Evolutionary conservation across 2,329 filamentous ascomycete genomes (phyloP).

Genomic region (Penicillium sp.): DNA sequence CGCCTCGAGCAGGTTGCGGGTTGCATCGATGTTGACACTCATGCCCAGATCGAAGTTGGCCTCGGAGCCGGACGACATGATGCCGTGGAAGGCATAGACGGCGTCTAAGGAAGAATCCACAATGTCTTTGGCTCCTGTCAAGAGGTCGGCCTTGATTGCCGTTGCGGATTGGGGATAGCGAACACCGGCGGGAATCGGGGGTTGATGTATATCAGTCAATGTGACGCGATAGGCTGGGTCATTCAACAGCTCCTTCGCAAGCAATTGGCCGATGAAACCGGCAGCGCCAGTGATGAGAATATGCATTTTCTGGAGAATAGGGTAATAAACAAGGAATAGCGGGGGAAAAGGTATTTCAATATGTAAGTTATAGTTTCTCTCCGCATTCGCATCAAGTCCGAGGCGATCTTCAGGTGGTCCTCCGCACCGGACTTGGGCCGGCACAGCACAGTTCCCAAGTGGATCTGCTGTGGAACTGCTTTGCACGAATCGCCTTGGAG

Average conservation of each 20-base stretch:
- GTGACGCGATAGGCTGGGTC: constrained; percentile 49
- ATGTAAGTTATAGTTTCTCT: constrained; percentile 21
- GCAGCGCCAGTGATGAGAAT: constrained; percentile 64
- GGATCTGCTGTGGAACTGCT: constrained; percentile 10
- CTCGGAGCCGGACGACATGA: constrained; percentile 65
- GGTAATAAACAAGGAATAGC: neutral
- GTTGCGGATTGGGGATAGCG: constrained; percentile 52
- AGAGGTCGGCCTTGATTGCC: constrained; percentile 54
- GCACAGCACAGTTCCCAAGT: constrained; percentile 7
- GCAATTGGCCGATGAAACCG: constrained; percentile 63
- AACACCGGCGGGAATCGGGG: constrained; percentile 50
- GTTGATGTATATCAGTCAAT: constrained; percentile 58
- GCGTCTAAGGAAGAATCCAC: constrained; percentile 49
- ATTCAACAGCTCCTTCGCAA: constrained; percentile 56
- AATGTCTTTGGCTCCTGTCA: constrained; percentile 41
- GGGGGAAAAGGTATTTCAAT: neutral
- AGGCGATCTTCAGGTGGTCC: constrained; percentile 18
- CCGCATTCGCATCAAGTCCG: constrained; percentile 40
- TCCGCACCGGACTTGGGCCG: constrained; percentile 35
- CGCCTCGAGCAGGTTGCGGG: constrained; percentile 54
- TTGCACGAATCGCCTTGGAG: constrained; percentile 6
- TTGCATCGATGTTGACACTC: constrained; percentile 61
- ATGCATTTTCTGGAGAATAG: constrained; percentile 33
- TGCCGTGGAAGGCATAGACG: constrained; percentile 63
- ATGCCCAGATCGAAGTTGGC: constrained; percentile 60